Conservation (phyloP, 75 land plant genomes). For the Sequoiadendron giganteum region DNA sequence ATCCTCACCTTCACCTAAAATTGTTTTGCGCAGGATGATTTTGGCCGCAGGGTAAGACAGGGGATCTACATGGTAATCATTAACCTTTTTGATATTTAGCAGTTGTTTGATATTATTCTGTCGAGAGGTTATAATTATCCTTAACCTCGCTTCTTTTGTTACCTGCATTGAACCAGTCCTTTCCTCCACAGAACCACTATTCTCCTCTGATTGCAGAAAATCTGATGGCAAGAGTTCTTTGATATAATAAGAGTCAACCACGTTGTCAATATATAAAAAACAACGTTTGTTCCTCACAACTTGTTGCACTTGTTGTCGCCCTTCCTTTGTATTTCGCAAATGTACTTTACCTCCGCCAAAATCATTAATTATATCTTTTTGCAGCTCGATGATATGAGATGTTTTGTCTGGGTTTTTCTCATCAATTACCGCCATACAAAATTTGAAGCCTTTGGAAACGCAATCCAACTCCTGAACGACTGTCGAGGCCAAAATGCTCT, state of each 20-base stretch:
- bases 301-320: neutral
- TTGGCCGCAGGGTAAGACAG: neutral
- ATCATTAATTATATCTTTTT: neutral
- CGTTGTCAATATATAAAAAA: neutral
- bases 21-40: neutral
- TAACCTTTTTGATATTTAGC: neutral
- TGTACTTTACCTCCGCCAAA: neutral
- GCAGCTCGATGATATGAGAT: neutral
- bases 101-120: neutral
- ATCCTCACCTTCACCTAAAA: neutral
- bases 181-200: no score
- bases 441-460: neutral
- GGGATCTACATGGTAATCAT: neutral
- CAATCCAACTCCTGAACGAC: neutral
- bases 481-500: neutral
- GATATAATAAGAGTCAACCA: neutral
- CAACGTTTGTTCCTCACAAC: neutral
- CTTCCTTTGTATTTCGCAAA: neutral
- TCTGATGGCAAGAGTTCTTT: neutral
- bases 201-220: neutral
- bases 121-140: neutral
- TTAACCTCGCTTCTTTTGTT: neutral
- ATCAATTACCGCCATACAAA: neutral
- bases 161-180: neutral
- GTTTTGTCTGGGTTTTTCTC: neutral